These are phyloP conservation scores for Xanthoconium purpureum DNA, from an alignment of 768 basidiomycete species.

Conservation along the genomic window DNA sequence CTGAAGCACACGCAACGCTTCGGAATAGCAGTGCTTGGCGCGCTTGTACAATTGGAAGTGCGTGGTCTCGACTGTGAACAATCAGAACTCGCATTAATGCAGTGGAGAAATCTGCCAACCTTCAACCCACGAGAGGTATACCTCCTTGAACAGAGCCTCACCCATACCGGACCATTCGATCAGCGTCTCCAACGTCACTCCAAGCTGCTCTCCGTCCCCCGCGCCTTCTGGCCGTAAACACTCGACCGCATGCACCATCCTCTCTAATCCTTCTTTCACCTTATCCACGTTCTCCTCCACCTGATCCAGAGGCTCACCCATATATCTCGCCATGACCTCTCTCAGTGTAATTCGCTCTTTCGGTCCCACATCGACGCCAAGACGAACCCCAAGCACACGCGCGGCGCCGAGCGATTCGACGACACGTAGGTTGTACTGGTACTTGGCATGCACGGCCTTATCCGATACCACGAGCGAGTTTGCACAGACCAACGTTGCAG, in stretches of 20 bases:
- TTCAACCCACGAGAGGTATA: conserved; percentile 78
- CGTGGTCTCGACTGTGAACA: conserved; percentile 58
- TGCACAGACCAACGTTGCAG: conserved; percentile 28
- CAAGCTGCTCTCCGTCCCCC: conserved; percentile 44
- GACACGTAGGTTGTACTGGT: conserved; percentile 84
- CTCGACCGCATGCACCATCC: conserved; percentile 47
- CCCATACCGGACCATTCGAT: conserved; percentile 57
- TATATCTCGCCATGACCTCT: conserved; percentile 60
- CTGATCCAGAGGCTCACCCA: conserved; percentile 41
- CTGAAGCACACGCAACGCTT: conserved; percentile 75
- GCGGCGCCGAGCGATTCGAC: conserved; percentile 87
- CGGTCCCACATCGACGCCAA: conserved; percentile 44
- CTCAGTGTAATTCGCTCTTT: conserved; percentile 56
- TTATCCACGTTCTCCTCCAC: conserved; percentile 40
- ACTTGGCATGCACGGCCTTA: conserved; percentile 73
- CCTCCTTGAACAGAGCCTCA: conserved; percentile 52
- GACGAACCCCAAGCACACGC: conserved; percentile 60
- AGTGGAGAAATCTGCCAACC: conserved; percentile 41
- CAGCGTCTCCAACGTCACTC: conserved; percentile 76
- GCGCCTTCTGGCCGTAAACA: conserved; percentile 45
- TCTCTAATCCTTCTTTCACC: conserved; percentile 47
- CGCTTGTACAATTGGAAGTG: conserved; percentile 83
- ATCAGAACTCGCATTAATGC: not conserved
- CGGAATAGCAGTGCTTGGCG: conserved; percentile 75
- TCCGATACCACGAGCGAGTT: conserved; percentile 74